These are phyloP conservation scores for Rhodamnia rubescens DNA, from an alignment of 345 rosid species.

Conservation along the genomic window DNA sequence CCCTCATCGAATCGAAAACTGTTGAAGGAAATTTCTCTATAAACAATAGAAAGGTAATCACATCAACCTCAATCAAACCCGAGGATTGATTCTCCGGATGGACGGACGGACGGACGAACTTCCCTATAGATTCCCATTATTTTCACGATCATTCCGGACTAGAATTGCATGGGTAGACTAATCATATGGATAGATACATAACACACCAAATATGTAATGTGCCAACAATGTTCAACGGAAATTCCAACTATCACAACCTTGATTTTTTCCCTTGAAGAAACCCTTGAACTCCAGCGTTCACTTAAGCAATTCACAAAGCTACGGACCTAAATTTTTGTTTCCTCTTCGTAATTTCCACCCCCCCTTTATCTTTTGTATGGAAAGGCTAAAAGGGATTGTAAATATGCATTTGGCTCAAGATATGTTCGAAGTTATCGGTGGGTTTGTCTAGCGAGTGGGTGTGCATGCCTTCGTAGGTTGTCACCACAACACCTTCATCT, in stretches of 20 bases:
- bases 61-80: background rate
- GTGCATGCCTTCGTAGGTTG: conserved; percentile 28
- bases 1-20: background rate
- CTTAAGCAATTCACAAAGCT: background rate
- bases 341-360: background rate
- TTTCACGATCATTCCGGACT: background rate
- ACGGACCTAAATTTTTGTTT: background rate
- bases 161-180: background rate
- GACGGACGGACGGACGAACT: background rate
- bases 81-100: background rate
- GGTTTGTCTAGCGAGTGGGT: conserved; percentile 19
- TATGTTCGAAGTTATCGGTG: conserved; percentile 26
- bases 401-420: conserved; percentile 28
- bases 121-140: background rate
- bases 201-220: background rate
- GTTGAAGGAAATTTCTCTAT: background rate
- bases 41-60: background rate
- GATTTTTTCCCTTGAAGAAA: background rate
- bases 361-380: background rate
- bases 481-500: conserved; percentile 25
- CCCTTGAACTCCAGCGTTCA: background rate
- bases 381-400: conserved; percentile 12
- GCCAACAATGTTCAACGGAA: background rate
- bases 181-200: background rate
- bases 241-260: background rate